Evolutionary conservation across 2,329 filamentous ascomycete species (phyloP), one percentile per base, ranked within the genome.

Genomic region (Thelonectria blattea): DNA sequence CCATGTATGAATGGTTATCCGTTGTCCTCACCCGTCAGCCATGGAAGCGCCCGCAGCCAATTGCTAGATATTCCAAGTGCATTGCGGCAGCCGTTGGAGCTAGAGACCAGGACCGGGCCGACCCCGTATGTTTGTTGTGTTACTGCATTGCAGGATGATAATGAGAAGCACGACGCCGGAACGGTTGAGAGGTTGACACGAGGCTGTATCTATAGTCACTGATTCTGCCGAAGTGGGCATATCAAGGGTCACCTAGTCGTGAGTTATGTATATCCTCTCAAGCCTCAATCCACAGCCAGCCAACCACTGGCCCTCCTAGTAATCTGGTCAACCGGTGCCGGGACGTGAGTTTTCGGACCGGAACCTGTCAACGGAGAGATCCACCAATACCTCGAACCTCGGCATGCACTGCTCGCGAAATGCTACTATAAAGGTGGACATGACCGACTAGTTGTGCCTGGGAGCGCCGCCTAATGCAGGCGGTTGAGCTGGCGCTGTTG

Each of bases 101-200:
- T 42, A 18, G 47, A 60, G 51, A 52, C 52, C 39, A 51, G 57
- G 52, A 30, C 47, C 18, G 46, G 51, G 41, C 32, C 46, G 52
- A 34, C 27, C 37, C 32, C 42, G 37, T 32, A 32, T 24, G 34
- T 34, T 8, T 20, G 20, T 45, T 24, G 17, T 43, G 20, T 49
- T 17, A 39, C 52, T 46, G 41, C 24, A 45, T 32, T 41, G 47
- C 18, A 46, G 48, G 37, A 20, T 30, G 27, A 30, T 30, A 54
- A 41, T 42, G 34, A 49, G 37, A 20, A 39, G n/a, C 34, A 53
- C 24, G 11, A 11, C 45, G 45, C 15, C 34, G 17, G 9, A 50
- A 41, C 39, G 30, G 48, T 32, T 34, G 34, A 32, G 39, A 59
- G n/a, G 56, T 41, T 43, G 43, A 18, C 15, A 50, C 34, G 45